phyloP scores from a whole-genome alignment of 495 filamentous ascomycete species.

The Gamarada debralockiae region DNA sequence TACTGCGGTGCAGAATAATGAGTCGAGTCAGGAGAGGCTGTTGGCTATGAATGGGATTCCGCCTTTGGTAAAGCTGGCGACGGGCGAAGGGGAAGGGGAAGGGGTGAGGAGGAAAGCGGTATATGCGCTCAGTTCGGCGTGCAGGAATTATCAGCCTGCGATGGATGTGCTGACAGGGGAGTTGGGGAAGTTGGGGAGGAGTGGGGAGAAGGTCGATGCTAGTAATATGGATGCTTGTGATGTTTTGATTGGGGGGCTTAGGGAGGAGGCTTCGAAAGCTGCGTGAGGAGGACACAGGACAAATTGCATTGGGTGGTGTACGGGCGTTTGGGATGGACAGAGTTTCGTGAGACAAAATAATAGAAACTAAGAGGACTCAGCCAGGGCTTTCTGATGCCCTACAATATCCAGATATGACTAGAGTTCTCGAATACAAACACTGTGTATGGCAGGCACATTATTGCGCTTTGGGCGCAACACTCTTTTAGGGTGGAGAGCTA shows the following conservation, averaged over 20 bases:
- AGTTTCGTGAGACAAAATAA: no score
- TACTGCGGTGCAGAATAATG: slow-evolving; percentile 95
- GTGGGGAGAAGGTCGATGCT: slow-evolving; percentile 54
- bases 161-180: slow-evolving; percentile 63
- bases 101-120: slow-evolving; percentile 79
- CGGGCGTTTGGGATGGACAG: slow-evolving; percentile 5
- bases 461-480: no score
- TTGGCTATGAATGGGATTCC: slow-evolving; percentile 67
- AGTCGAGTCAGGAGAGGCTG: slow-evolving; percentile 72
- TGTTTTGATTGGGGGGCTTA: slow-evolving; percentile 63
- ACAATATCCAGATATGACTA: no score
- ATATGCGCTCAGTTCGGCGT: slow-evolving; percentile 76
- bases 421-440: no score
- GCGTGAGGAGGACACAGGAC: not conserved
- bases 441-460: no score
- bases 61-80: slow-evolving; percentile 60
- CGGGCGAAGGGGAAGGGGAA: slow-evolving; percentile 47
- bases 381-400: no score
- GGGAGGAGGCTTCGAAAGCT: slow-evolving; percentile 37
- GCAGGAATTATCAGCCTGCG: slow-evolving; percentile 82
- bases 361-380: no score
- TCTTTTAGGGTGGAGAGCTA: no score
- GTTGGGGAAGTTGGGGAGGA: slow-evolving; percentile 47
- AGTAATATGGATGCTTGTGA: slow-evolving; percentile 83
- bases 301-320: slow-evolving; percentile 20